Base-by-base conservation (phyloP, 495 filamentous ascomycete genomes). In the Aspergillus hancockii region DNA sequence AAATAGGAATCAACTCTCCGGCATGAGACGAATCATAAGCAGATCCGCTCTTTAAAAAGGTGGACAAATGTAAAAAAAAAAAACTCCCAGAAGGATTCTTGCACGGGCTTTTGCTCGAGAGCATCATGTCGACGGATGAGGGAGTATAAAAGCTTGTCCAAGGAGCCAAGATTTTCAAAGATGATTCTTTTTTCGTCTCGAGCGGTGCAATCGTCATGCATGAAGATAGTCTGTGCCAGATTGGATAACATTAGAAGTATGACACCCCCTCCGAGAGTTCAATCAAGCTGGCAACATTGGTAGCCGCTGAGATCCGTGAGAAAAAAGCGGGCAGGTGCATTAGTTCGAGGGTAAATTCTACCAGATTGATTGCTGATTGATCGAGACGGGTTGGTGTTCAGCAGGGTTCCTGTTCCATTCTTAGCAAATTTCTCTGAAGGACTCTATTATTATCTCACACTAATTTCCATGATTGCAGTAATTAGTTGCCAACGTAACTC, bases 81-180 rank as follows among this genome's bases (percentile, higher is more conserved):
- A 16, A 19, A 55, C 3, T n/a, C n/a, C 28, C 30, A 52, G 49
- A 34, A 13, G 16, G 28, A 34, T 30, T 52, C 46, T 52, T 52
- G 49, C 30, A 3, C 16, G 7, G 16, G 38, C 38, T 41, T 8
- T 16, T 34, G 28, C 46, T 25, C 19, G 46, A 49, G 46, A 49
- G 25, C 25, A 28, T 28, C 38, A 41, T 41, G 4, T 3, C 16
- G 16, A 14, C n/a, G 38, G 38, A 41, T 7, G 13, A 41, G 5
- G 38, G 13, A 41, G 30, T 50, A 50, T 50, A 50, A 50, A 50
- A 50, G 47, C 47, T 50, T 50, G 21, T 50, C 51, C 47, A n/a
- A 16, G 7, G 14, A 7, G 38, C 38, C 38, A 41, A 41, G 38
- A 18, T 8, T 41, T 41, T 41, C 38, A 41, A 14, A 41, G 38